A percentile compares a stretch with the other conserved stretches of the same genome.
Evolutionary conservation across 2,329 filamentous ascomycete genomes (phyloP).

Genomic region (Neofusicoccum parvum): DNA sequence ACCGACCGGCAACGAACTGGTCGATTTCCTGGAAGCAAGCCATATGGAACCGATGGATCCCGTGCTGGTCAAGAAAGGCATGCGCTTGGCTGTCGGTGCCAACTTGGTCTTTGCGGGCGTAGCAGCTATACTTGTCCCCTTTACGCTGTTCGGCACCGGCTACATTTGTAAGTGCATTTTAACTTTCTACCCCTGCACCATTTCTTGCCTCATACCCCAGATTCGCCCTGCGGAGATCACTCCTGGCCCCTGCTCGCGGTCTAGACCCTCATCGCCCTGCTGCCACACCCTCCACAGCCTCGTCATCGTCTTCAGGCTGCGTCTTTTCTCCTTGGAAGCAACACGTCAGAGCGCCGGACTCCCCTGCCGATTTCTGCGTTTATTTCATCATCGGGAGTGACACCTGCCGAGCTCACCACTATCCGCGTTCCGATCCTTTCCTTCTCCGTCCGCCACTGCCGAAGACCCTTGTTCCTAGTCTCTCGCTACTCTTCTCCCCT

Average conservation of each 20-base stretch:
- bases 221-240: background rate
- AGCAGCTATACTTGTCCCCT: conserved; percentile 43
- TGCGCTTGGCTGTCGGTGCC: conserved; percentile 40
- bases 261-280: background rate
- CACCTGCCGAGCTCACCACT: background rate
- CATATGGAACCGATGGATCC: conserved; percentile 49
- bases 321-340: background rate
- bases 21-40: conserved; percentile 44
- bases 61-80: conserved; percentile 37
- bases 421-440: background rate
- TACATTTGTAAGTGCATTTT: conserved; percentile 34
- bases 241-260: background rate
- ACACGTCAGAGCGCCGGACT: background rate
- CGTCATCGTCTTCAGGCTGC: background rate
- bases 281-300: background rate
- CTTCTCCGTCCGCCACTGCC: background rate
- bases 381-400: background rate
- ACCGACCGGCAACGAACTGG: conserved; percentile 44
- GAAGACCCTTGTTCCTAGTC: background rate
- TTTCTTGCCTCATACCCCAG: background rate
- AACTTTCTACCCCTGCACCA: background rate
- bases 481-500: background rate
- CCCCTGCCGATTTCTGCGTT: background rate
- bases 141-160: conserved; percentile 42
- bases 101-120: conserved; percentile 40